Percentiles rank a stretch among this genome's conserved stretches.
phyloP scores from a whole-genome alignment of 2,329 filamentous ascomycete genomes.

The Plenodomus biglobosus region DNA sequence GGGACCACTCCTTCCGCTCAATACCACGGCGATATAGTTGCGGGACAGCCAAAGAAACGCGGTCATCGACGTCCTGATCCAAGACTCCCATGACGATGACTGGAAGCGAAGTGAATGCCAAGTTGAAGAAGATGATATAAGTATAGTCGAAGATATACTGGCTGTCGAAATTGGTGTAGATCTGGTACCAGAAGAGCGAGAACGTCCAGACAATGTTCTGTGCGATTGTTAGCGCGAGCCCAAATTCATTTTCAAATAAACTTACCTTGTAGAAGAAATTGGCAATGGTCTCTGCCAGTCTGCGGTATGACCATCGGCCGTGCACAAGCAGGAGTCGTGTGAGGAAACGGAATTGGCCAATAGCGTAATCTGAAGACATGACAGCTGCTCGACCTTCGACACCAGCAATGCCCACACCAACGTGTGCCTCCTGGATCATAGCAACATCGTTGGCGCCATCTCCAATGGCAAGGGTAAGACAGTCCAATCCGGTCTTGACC shows the following conservation, averaged over 20 bases:
- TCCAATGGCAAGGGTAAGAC: conserved; percentile 91
- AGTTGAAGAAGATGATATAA: conserved; percentile 94
- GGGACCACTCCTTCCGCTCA: conserved; percentile 94
- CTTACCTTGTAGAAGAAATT: conserved; percentile 98
- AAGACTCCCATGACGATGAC: conserved; percentile 95
- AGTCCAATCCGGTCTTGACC: conserved; percentile 92
- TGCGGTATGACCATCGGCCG: conserved; percentile 89
- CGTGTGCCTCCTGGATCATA: conserved; percentile 90
- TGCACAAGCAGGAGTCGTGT: conserved; percentile 78
- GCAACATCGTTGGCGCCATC: conserved; percentile 91
- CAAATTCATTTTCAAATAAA: neutral
- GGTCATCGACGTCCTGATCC: conserved; percentile 94
- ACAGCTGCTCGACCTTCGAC: conserved; percentile 85
- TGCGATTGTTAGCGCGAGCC: conserved; percentile 26
- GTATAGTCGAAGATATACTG: conserved; percentile 97
- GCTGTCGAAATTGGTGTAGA: conserved; percentile 93
- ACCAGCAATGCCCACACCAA: conserved; percentile 84
- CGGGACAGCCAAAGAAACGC: conserved; percentile 88
- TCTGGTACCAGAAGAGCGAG: conserved; percentile 94
- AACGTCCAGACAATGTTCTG: conserved; percentile 97
- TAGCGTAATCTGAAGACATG: conserved; percentile 82
- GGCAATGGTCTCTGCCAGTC: conserved; percentile 87
- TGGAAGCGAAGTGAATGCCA: conserved; percentile 93
- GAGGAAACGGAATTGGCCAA: conserved; percentile 85
- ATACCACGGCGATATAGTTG: conserved; percentile 95